Base-by-base conservation (phyloP, 2,329 filamentous ascomycete species). In the Nannizzia gypsea region DNA sequence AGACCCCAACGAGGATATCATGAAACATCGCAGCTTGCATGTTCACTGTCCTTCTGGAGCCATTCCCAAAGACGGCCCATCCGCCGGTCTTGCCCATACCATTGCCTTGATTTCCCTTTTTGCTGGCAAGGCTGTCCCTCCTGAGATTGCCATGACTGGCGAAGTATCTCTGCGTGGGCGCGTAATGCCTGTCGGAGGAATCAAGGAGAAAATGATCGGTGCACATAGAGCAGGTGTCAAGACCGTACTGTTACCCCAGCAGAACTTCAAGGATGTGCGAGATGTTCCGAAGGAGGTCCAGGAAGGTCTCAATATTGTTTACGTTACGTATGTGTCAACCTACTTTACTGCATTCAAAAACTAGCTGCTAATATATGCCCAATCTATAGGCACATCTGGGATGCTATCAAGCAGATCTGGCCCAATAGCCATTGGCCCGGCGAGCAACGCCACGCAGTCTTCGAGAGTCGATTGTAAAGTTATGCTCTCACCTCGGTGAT, bases 141-240 rank as follows among this genome's bases (percentile, higher is more conserved):
- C 92, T 0, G 90, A 88, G 2, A 85, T 99, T 73, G 93, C 93
- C 48, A 99, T 99, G 93, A 99, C 93, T 0, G 84, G 84, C 6
- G 84, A 87, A 68, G 76, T 87, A 63, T 90, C 88, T 60, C 83
- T 99, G 26, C 83, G 93, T 46, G 93, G 93, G 22, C 85, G 90
- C 64, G 88, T 99, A 60, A 89, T 93, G 74, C 90, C 92, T 26
- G 93, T 99, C 38, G 93, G 93, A 58, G 93, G 93, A 17, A 97
- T 99, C 77, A 96, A 97, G 76, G 92, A 99, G 82, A 99, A 99
- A 74, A 80, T 97, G 58, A 97, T 99, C 70, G 93, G 93, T 22
- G 93, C 93, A 6, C 79, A 95, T 70, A 83, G 92, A 59, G 93
- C 93, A 1, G 93, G 93, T 28, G 92, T 99, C 63, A 95, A 96